Base-by-base conservation (phyloP, 1,139 yeast genomes). In the Eremothecium gossypii region DNA sequence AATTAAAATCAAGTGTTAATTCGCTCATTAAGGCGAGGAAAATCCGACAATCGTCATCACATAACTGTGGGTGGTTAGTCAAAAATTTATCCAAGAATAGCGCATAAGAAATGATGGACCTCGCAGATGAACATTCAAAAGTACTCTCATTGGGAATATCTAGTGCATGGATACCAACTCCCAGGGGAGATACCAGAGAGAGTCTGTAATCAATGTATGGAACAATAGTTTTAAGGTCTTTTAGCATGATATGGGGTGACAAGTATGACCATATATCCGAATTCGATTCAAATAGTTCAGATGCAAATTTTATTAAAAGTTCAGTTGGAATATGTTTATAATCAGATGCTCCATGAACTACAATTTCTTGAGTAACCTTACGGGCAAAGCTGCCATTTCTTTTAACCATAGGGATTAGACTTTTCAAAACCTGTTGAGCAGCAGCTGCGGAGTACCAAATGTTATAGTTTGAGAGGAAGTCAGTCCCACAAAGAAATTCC, bases 161-260 rank as follows among this genome's bases (percentile, higher is more conserved):
- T 9, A 71, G 49, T 27, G 75, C 51, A 45, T 65, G 68, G 1
- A 69, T 58, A 40, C 67, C 69, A 23, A 65, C 63, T 12, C 64
- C 70, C 38, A 76, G 52, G 1, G 76, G 68, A 48, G 73, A 74
- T 0, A 76, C 70, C 26, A 75, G 55, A 0, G 79, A 56, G 26
- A 75, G 49, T 41, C 63, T 55, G 7, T 61, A 53, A 41, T 65
- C 67, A 35, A 65, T 45, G 2, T 27, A 27, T 1, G 55, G 52
- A n/a, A 65, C 56, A 35, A 52, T 51, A 2, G 31, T 27, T 6
- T 40, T 41, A 30, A 49, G 45, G 4, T 40, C n/a, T 3, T 35
- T 36, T 6, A 36, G 42, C 2, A 50, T 26, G 20, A 49, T 40
- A 1, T 43, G 13, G 2, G 55, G 47, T 4, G 62, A 39, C n/a